These are phyloP conservation scores for Colletotrichum karsti DNA, from an alignment of 2,329 filamentous ascomycete species.

Conservation along the genomic window DNA sequence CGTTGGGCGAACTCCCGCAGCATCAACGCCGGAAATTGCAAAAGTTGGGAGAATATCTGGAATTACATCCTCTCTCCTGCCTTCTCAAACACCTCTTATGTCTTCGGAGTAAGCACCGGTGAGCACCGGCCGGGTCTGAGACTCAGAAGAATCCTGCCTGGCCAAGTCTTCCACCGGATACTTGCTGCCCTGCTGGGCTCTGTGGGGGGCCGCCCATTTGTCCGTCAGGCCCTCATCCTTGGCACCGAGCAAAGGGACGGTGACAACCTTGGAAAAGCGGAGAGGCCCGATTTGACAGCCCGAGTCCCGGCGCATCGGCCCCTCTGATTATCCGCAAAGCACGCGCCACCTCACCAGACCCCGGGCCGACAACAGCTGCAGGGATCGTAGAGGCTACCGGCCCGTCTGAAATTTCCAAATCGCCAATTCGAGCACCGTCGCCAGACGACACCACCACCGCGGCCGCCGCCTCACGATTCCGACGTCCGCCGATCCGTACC, in stretches of 20 bases:
- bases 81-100: not conserved
- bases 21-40: not conserved
- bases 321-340: not conserved
- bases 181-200: constrained; percentile 14
- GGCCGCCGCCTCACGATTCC: constrained; percentile 1
- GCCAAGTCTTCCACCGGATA: not conserved
- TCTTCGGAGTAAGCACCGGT: not conserved
- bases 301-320: not conserved
- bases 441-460: constrained; percentile 14
- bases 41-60: not conserved
- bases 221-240: constrained; percentile 13
- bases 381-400: constrained; percentile 18
- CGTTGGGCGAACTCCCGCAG: not conserved
- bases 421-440: constrained; percentile 16
- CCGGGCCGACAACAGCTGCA: constrained; percentile 9
- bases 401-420: constrained; percentile 29
- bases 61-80: not conserved
- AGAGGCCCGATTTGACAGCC: not conserved
- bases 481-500: not conserved
- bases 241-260: not conserved
- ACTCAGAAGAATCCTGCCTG: not conserved
- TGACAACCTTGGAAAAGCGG: not conserved
- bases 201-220: constrained; percentile 2
- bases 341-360: not conserved
- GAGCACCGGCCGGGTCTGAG: not conserved